Evolutionary conservation across 805 yeast genomes (phyloP).

Genomic region (Nakazawaea molendinolei): DNA sequence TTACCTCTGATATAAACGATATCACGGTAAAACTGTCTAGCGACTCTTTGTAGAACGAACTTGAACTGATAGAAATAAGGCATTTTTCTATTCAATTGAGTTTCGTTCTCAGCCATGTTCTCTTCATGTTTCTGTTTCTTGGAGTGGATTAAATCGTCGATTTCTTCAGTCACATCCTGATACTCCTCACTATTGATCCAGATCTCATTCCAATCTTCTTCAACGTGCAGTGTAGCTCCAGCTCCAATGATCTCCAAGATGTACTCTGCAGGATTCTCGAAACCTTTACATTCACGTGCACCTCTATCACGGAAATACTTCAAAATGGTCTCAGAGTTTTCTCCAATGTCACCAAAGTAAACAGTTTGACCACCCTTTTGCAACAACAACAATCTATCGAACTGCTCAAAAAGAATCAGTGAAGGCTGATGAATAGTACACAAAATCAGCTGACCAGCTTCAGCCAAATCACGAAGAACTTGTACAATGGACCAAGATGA

Average conservation of each 20-base stretch:
- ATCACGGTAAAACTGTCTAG: slow-evolving; percentile 39
- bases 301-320: slow-evolving; percentile 46
- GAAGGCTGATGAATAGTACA: slow-evolving; percentile 55
- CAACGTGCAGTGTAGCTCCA: slow-evolving; percentile 62
- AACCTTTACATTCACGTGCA: slow-evolving; percentile 53
- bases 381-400: slow-evolving; percentile 36
- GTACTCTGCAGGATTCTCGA: slow-evolving; percentile 74
- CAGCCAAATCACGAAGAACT: slow-evolving; percentile 41
- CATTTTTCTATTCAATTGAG: slow-evolving; percentile 17
- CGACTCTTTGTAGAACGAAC: slow-evolving; percentile 31
- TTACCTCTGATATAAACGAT: slow-evolving; percentile 43
- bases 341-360: slow-evolving; percentile 48
- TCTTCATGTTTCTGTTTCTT: neutral
- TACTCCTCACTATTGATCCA: slow-evolving; percentile 38
- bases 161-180: slow-evolving; percentile 7
- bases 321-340: slow-evolving; percentile 33
- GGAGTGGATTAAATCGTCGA: slow-evolving; percentile 6
- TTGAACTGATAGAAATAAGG: slow-evolving; percentile 27
- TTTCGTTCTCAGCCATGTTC: neutral
- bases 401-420: slow-evolving; percentile 35
- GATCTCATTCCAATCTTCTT: slow-evolving; percentile 54
- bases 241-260: slow-evolving; percentile 73
- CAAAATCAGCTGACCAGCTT: slow-evolving; percentile 49
- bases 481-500: slow-evolving; percentile 54
- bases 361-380: slow-evolving; percentile 48